Evolutionary conservation across 2,329 filamentous ascomycete genomes (phyloP), one percentile per base, ranked within the genome.

Genomic region (Teratosphaeria epicoccoides): DNA sequence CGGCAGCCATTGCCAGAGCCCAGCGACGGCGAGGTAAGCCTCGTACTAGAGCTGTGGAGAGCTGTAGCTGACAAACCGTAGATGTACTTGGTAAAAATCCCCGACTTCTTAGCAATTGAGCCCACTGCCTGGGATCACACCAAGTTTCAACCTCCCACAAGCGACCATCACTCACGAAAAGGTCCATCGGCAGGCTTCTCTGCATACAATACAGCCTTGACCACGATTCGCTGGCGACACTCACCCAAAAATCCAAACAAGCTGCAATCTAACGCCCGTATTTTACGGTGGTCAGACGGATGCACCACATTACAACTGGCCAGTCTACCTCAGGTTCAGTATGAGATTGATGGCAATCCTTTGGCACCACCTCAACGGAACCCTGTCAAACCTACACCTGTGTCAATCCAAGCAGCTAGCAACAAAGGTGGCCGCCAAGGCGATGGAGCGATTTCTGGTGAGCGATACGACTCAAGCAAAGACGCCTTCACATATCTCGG

Each of bases 251-350:
- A 83, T 51, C 84, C 81, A 1, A 77, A 78, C 47, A 73, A 81
- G 55, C 73, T 89, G 11, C 80, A 85, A 64, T 89, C 85, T 63
- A 91, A 91, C 64, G 80, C 87, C 2, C 79, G 83, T 56, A 72
- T 91, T 25, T 80, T 87, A 63, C 79, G 80, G 59, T 91, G 87
- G 87, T 88, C 83, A 55, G 87, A 91, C 63, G 87, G 87, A 24
- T 88, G 84, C 3, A 72, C 87, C 14, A 89, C 85, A 10, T 73
- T 91, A 23, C 80, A 84, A n/a, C 75, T 90, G 23, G 87, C 85
- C 12, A 82, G 81, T 53, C 76, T 81, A 33, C 79, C 81, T 1
- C 73, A 70, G 29, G 81, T 83, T 57, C 86, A 90, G 62, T 90
- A 84, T 72, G 84, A 88, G 62, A 77, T 90, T 45, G 77, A 82